Evolutionary conservation across 2,329 filamentous ascomycete species (phyloP).

Genomic region (Cladophialophora exuberans): DNA sequence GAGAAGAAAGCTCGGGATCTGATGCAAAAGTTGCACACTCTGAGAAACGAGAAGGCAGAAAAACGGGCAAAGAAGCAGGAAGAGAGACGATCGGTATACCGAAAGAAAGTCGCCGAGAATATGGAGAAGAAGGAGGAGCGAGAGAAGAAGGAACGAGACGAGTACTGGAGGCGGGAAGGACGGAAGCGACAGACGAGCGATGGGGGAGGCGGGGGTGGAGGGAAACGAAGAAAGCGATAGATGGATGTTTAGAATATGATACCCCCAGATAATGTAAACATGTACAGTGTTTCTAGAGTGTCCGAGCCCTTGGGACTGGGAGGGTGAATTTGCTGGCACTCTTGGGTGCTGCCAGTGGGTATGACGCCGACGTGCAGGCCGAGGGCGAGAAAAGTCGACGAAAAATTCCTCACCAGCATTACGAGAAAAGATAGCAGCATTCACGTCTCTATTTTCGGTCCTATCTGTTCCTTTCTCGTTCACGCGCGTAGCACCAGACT

Average conservation of each 20-base stretch:
- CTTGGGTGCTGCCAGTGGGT: too few relatives aligned
- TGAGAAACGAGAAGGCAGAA: conserved; percentile 87
- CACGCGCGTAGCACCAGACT: not conserved
- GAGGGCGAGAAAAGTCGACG: too few relatives aligned
- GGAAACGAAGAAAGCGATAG: conserved; percentile 31
- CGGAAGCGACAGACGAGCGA: conserved; percentile 69
- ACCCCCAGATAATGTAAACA: conserved; percentile 9
- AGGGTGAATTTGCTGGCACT: too few relatives aligned
- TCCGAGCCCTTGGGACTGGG: too few relatives aligned
- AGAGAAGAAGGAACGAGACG: conserved; percentile 89
- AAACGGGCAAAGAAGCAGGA: conserved; percentile 86
- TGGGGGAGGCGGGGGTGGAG: conserved; percentile 54
- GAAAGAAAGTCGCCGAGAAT: conserved; percentile 79
- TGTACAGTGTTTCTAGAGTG: too few relatives aligned
- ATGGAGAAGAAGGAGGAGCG: conserved; percentile 82
- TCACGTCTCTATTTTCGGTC: too few relatives aligned
- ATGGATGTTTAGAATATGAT: conserved; percentile 8
- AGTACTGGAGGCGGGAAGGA: conserved; percentile 90
- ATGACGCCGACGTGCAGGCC: too few relatives aligned
- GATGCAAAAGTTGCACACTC: conserved; percentile 88
- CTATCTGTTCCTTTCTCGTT: not conserved
- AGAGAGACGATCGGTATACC: conserved; percentile 77
- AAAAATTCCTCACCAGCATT: too few relatives aligned
- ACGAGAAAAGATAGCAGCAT: too few relatives aligned
- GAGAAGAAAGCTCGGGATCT: conserved; percentile 87